Percentiles rank a stretch among this genome's conserved stretches.
Conservation (phyloP, 257 asterid species). For the Pogostemon cablin region DNA sequence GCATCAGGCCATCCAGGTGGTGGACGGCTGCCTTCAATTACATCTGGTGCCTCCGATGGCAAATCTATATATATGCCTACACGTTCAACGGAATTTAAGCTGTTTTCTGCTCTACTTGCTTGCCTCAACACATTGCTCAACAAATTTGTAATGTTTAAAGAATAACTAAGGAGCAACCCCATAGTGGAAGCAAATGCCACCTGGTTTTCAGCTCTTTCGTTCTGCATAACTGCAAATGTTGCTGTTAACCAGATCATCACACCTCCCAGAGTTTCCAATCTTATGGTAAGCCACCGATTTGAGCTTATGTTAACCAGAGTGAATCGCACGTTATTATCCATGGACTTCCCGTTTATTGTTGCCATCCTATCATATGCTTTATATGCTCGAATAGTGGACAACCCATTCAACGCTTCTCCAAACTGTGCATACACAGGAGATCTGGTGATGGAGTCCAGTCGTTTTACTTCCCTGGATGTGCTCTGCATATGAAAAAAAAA, state of each 20-base stretch:
- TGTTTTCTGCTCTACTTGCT: slow-evolving; percentile 81
- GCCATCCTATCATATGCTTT: slow-evolving; percentile 76
- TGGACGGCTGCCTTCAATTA: slow-evolving; percentile 58
- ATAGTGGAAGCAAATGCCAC: slow-evolving; percentile 75
- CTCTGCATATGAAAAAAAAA: slow-evolving; percentile 48
- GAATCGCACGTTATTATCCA: slow-evolving; percentile 75
- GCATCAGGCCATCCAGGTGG: slow-evolving; percentile 73
- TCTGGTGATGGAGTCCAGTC: slow-evolving; percentile 75
- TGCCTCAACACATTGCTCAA: slow-evolving; percentile 67
- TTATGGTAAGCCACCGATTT: slow-evolving; percentile 78
- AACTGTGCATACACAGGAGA: slow-evolving; percentile 88
- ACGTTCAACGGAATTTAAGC: slow-evolving; percentile 78
- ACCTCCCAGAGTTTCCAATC: slow-evolving; percentile 76
- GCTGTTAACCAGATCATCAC: slow-evolving; percentile 83
- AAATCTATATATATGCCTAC: slow-evolving; percentile 75
- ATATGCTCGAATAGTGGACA: slow-evolving; percentile 79
- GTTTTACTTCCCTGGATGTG: slow-evolving; percentile 83
- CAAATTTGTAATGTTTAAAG: slow-evolving; percentile 70
- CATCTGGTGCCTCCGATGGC: slow-evolving; percentile 77
- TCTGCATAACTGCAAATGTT: slow-evolving; percentile 79
- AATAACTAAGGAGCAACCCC: slow-evolving; percentile 86
- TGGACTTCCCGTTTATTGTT: slow-evolving; percentile 59
- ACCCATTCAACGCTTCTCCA: slow-evolving; percentile 77
- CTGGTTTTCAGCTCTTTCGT: slow-evolving; percentile 61
- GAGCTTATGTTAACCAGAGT: slow-evolving; percentile 68